These are phyloP conservation scores for Fusarium bactridioides DNA, from an alignment of 2,329 filamentous ascomycete species.

Conservation along the genomic window DNA sequence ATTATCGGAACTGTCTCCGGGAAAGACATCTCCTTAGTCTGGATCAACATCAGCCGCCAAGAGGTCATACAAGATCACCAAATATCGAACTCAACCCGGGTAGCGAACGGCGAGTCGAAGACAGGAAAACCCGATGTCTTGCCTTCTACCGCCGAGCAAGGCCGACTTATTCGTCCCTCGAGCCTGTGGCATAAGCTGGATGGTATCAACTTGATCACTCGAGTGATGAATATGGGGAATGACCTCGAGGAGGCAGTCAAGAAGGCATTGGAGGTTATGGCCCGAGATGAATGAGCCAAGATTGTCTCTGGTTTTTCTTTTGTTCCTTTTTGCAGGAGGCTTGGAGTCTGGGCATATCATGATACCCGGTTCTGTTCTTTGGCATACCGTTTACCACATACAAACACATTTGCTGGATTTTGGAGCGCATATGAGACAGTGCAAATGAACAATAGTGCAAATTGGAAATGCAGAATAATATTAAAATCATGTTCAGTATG, in stretches of 20 bases:
- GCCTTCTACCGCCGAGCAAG: neutral
- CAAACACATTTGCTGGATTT: neutral
- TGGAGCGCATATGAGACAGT: neutral
- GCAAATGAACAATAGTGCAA: neutral
- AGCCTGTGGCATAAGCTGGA: neutral
- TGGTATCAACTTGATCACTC: neutral
- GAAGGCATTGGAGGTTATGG: neutral
- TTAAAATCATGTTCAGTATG: neutral
- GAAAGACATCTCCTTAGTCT: slow-evolving; percentile 6
- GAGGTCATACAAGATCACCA: neutral
- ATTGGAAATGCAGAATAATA: neutral
- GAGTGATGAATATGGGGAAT: neutral
- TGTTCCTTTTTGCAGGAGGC: neutral
- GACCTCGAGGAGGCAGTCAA: neutral
- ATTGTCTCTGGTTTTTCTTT: neutral
- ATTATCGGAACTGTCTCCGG: neutral
- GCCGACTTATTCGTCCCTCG: neutral
- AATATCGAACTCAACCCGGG: neutral
- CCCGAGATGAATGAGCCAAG: neutral
- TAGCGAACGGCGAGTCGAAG: neutral
- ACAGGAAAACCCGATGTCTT: neutral
- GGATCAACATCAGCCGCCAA: slow-evolving; percentile 11
- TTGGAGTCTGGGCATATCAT: neutral
- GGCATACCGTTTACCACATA: neutral
- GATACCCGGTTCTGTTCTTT: neutral